A percentile compares a stretch with the other conserved stretches of the same genome.
phyloP scores from a whole-genome alignment of 257 asterid genomes.

The Solanum medicagineum region DNA sequence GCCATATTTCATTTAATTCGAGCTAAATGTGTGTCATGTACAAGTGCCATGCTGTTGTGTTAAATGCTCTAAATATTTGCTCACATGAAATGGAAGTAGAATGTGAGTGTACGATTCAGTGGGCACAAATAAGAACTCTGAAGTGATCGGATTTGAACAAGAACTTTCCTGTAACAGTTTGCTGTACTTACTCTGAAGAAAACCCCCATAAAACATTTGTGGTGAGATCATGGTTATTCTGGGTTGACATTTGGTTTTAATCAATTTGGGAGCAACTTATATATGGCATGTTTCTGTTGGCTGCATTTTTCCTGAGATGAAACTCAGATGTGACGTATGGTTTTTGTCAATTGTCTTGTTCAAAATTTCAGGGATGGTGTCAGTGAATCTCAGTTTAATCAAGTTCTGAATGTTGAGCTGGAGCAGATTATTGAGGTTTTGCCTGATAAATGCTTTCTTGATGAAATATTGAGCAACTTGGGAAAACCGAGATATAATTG shows the following conservation, averaged over 20 bases:
- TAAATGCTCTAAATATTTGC: background rate
- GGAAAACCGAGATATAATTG: too few species aligned
- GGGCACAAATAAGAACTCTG: background rate
- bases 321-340: too few species aligned
- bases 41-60: background rate
- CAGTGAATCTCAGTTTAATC: slow-evolving; percentile 79
- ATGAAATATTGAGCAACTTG: background rate
- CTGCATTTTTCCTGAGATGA: background rate
- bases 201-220: background rate
- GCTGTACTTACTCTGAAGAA: background rate
- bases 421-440: slow-evolving; percentile 73
- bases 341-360: background rate
- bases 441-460: background rate
- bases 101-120: background rate
- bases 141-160: background rate
- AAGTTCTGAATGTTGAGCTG: slow-evolving; percentile 75
- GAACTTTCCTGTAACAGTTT: background rate
- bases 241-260: background rate
- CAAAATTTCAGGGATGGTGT: slow-evolving; percentile 64
- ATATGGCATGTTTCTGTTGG: background rate
- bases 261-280: background rate
- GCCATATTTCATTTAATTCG: background rate
- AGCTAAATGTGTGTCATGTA: background rate
- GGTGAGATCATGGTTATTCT: background rate
- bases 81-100: background rate